Conservation (phyloP, 169 alveolate genomes). For the Eimeria acervulina region DNA sequence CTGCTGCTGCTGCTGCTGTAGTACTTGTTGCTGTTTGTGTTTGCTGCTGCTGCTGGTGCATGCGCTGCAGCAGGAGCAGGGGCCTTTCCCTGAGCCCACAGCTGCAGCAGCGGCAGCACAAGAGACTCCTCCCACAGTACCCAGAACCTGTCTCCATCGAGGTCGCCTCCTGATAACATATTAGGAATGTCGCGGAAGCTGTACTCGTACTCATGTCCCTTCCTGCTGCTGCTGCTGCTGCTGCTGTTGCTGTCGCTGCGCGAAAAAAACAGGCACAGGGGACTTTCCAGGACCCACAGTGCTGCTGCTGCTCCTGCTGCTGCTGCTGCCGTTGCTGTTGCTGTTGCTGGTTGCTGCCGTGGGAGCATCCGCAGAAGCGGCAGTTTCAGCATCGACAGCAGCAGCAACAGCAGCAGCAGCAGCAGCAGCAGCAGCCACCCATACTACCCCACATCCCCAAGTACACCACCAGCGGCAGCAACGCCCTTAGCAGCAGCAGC, state of each 20-base stretch:
- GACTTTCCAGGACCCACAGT: not conserved
- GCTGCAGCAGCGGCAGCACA: not conserved
- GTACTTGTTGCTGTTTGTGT: no score
- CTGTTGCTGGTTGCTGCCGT: no score
- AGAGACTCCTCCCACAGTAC: conserved; percentile 87
- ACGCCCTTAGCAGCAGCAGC: not conserved
- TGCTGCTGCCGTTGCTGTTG: no score
- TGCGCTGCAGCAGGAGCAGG: conserved; percentile 59
- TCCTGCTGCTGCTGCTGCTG: not conserved
- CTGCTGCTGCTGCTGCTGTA: no score
- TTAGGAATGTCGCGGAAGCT: conserved; percentile 88
- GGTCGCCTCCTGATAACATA: conserved; percentile 91
- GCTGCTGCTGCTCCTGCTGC: not conserved
- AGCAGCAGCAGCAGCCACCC: no score
- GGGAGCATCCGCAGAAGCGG: no score
- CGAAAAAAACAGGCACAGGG: no score
- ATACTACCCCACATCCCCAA: no score
- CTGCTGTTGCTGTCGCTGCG: not conserved
- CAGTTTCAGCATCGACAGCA: no score
- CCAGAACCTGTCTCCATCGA: conserved; percentile 93
- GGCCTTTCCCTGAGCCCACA: conserved; percentile 29
- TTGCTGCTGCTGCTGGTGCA: conserved; percentile 57
- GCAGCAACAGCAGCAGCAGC: not conserved
- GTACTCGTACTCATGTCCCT: conserved; percentile 37
- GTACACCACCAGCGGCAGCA: not conserved